Evolutionary conservation across 441 rosid species (phyloP).

Genomic region (Aquilaria agallochum): DNA sequence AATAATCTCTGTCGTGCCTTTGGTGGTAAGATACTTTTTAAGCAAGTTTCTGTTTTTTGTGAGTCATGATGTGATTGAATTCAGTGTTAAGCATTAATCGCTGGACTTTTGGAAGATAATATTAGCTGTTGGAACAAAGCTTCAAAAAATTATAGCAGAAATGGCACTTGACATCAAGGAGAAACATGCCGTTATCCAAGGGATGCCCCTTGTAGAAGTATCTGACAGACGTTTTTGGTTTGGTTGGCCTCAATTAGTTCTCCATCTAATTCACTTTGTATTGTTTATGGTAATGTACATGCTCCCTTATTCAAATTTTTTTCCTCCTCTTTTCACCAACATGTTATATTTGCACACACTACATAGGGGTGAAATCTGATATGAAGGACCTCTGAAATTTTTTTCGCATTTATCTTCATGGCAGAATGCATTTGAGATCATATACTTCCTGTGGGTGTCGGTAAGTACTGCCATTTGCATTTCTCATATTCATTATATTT

Average conservation of each 20-base stretch:
- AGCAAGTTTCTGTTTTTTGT: neutral
- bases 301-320: neutral
- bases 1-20: constrained; percentile 58
- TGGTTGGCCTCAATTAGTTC: constrained; percentile 61
- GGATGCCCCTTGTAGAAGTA: constrained; percentile 94
- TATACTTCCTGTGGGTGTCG: constrained; percentile 97
- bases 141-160: constrained; percentile 75
- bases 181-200: constrained; percentile 91
- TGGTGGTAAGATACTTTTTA: constrained; percentile 51
- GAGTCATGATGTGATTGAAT: neutral
- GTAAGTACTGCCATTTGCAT: constrained; percentile 35
- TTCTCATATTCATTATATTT: neutral
- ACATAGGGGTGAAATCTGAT: neutral
- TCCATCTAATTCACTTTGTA: constrained; percentile 80
- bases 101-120: constrained; percentile 55
- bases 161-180: constrained; percentile 94
- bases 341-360: neutral
- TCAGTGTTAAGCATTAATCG: constrained; percentile 1
- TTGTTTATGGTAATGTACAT: constrained; percentile 66
- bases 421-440: constrained; percentile 98
- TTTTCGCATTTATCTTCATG: constrained; percentile 10
- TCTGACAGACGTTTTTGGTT: constrained; percentile 91
- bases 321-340: neutral
- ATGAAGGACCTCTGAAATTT: constrained; percentile 8
- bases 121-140: constrained; percentile 86